phyloP scores from a whole-genome alignment of 192 early-diverging fungal genomes.

The Cetraspora pellucida region DNA sequence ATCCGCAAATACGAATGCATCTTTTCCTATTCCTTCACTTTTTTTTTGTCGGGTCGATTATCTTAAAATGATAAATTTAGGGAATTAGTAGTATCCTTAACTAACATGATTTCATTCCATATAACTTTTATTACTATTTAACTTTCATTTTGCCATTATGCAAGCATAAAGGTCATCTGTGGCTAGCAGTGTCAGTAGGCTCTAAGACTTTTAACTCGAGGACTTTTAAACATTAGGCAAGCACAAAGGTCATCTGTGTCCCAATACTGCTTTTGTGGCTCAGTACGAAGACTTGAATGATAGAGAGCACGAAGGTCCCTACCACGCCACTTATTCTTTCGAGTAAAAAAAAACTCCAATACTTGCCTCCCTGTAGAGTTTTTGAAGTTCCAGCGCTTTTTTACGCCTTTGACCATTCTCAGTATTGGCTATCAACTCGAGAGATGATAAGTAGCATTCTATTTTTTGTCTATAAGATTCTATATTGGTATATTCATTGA shows the following conservation, averaged over 20 bases:
- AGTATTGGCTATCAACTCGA: background rate
- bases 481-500: background rate
- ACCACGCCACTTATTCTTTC: constrained; percentile 1
- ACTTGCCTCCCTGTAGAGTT: background rate
- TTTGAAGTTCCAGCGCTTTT: background rate
- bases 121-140: background rate
- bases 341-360: background rate
- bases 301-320: background rate
- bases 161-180: background rate
- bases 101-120: background rate
- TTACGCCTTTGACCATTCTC: background rate
- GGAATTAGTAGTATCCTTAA: constrained; percentile 15
- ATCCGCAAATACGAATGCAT: background rate
- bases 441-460: background rate
- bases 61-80: constrained; percentile 7
- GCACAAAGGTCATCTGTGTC: background rate
- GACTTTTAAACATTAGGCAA: constrained; percentile 20
- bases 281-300: background rate
- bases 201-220: background rate
- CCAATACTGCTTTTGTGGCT: constrained; percentile 18
- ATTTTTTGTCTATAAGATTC: background rate
- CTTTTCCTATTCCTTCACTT: background rate
- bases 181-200: constrained; percentile 12
- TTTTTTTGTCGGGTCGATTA: constrained; percentile 1
- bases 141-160: constrained; percentile 8